Evolutionary conservation across 352 stramenopile genomes (phyloP), one percentile per base, ranked within the genome.

Genomic region (Phytophthora syringae): DNA sequence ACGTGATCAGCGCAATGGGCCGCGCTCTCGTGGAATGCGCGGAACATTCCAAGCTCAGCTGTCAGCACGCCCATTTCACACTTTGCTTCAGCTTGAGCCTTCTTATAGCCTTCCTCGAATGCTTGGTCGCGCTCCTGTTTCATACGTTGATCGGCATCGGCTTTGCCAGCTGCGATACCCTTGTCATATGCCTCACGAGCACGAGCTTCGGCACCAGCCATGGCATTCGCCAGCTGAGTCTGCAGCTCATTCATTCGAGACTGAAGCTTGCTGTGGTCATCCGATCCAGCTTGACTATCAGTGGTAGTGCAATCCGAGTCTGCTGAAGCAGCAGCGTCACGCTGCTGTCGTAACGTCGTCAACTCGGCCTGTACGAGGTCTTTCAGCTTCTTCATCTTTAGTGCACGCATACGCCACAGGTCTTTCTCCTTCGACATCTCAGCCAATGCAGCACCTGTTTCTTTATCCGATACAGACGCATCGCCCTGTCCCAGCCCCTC

Each of bases 381-480:
- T 42, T 94, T 94, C 0, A 89, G 44, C 54, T 94, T 94, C 48
- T 94, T 94, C 85, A 94, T 94, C 52, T 91, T 91, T 32, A 96
- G 70, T 27, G 88, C 85, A 27, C 86, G 84, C 54, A 83, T 76
- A 24, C 85, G 86, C 86, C 85, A 93, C 21, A 96, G 30, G 44
- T 96, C 82, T 59, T 90, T 83, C 50, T 93, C 80, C 75, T 73
- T 89, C 15, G 55, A 65, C 27, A 58, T 4, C 32, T 79, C 60
- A 1, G 57, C 67, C 24, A 77, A 16, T 22, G 58, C 58, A 34
- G 45, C 42, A 30, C 32, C 15, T 47, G n/a, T 45, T 16, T 13
- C 32, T 20, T 52, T 62, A 13, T 64, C 60, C 0, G 36, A 34
- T 40, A 40, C 18, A 7, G 27, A n/a, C 5, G 13, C 15, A 12